Evolutionary conservation across 1,139 yeast genomes (phyloP), one percentile per base, ranked within the genome.

Genomic region (Taphrina deformans): DNA sequence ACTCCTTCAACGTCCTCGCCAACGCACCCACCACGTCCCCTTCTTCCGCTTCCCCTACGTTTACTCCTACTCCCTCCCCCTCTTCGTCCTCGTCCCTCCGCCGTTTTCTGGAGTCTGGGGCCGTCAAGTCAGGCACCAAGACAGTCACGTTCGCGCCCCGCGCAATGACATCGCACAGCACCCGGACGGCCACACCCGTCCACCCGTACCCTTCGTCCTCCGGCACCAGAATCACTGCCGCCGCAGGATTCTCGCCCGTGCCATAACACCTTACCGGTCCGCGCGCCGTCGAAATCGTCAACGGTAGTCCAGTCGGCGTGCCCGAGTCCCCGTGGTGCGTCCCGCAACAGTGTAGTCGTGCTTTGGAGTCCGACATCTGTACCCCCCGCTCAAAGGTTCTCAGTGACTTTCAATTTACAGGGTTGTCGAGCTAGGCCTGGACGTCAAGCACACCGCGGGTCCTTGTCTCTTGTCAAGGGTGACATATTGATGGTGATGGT

Each of bases 311-410:
- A 14, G 45, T 31, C 29, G 14, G 56, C 18, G 16, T 48, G 29
- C 3, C 18, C n/a, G 45, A 21, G 55, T 23, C 27, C n/a, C 45
- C 45, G 45, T 40, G 45, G 12, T 51, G 46, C 16, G 41, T 27
- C 26, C 63, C 63, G 50, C 63, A 59, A 51, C 63, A 59, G 27
- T 59, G 63, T 3, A 59, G 51, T 21, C 63, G 26, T 16, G 63
- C 55, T 50, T 40, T 38, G 6, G 56, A 38, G 26, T 51, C 55
- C 5, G 35, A 14, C 58, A 53, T 53, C n/a, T 44, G 21, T 38
- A 38, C 33, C 33, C 6, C 33, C 33, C n/a, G n/a, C n/a, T n/a
- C n/a, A n/a, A n/a, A n/a, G n/a, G n/a, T n/a, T n/a, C n/a, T 29
- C 33, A 29, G 33, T 29, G 33, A 10, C 10, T 29, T 29, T 29